Base-by-base conservation (phyloP, 202 grass and related monocot species). In the Elaeis oleifera region DNA sequence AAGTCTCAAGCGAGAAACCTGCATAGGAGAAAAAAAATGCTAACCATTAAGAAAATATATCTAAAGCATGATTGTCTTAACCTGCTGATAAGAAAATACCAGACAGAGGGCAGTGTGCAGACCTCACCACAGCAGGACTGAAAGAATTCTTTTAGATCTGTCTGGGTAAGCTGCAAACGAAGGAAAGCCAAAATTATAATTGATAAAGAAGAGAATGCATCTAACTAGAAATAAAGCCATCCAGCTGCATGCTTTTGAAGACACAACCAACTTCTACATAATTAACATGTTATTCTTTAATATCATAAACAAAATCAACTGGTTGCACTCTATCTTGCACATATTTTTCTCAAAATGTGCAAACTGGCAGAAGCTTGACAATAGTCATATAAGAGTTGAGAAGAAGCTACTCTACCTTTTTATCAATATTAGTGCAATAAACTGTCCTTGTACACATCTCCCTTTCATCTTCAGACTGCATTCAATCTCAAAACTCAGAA, bases 351-450 rank as follows among this genome's bases (percentile, higher is more conserved):
- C 3, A 44, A 44, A 14, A 44, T 44, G 36, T 44, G 36, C 32
- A 36, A 9, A 36, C 6, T 7, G 7, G 32, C 32, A 36, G 32
- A 36, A 36, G 32, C 6, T 36, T 36, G 32, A 36, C 32, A 36
- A 9, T 9, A 11, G 32, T 36, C 32, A 36, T 28, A 36, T 36
- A 36, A 36, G 6, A 36, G 8, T 44, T 2, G 36, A 44, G 36
- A 44, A 44, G 36, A 44, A 44, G 36, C 36, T 17, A 32, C 21
- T 49, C 1, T 60, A 83, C 80, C 16, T 8, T 74, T 32, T 74
- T 73, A 39, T 63, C 54, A 56, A 87, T 83, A 71, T 83, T 76
- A 15, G 67, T 79, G 23, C 75, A 79, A 69, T 87, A 87, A 36
- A 87, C 18, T 18, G 84, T 87, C 51, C 79, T 79, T 15, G 59